Conservation (phyloP, 2,329 filamentous ascomycete genomes). For the Aureobasidium sp. region DNA sequence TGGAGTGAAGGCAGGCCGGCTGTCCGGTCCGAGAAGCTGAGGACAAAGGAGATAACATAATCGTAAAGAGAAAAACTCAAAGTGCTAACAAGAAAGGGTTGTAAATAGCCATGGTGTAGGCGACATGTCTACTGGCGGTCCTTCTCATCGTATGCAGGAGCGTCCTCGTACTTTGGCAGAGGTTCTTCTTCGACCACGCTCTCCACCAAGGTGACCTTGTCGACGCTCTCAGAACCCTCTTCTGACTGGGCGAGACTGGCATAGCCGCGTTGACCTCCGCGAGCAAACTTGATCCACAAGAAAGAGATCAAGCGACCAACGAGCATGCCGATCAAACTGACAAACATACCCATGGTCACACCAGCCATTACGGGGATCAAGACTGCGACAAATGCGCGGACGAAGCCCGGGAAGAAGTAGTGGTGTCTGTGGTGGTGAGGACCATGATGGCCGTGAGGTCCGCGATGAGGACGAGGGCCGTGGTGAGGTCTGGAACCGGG, state of each 20-base stretch:
- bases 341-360: constrained; percentile 59
- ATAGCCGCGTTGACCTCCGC: constrained; percentile 36
- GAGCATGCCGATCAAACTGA: constrained; percentile 61
- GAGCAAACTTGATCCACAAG: constrained; percentile 50
- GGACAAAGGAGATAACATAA: background rate
- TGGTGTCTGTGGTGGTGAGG: constrained; percentile 27
- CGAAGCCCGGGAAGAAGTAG: constrained; percentile 34
- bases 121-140: constrained; percentile 11
- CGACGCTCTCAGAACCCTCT: constrained; percentile 20
- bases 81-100: background rate
- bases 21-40: background rate
- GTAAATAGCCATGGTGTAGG: background rate
- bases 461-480: constrained; percentile 13
- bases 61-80: background rate
- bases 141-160: constrained; percentile 30
- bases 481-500: no score
- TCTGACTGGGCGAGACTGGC: constrained; percentile 25
- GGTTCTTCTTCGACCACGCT: constrained; percentile 21
- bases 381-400: constrained; percentile 55
- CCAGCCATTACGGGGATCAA: constrained; percentile 63
- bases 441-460: constrained; percentile 21
- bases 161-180: constrained; percentile 29
- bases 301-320: constrained; percentile 56
- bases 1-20: background rate
- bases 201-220: constrained; percentile 17